Percentiles rank a stretch among this genome's conserved stretches.
phyloP scores from a whole-genome alignment of 192 early-diverging fungal genomes.

The Allomyces javanicus region DNA sequence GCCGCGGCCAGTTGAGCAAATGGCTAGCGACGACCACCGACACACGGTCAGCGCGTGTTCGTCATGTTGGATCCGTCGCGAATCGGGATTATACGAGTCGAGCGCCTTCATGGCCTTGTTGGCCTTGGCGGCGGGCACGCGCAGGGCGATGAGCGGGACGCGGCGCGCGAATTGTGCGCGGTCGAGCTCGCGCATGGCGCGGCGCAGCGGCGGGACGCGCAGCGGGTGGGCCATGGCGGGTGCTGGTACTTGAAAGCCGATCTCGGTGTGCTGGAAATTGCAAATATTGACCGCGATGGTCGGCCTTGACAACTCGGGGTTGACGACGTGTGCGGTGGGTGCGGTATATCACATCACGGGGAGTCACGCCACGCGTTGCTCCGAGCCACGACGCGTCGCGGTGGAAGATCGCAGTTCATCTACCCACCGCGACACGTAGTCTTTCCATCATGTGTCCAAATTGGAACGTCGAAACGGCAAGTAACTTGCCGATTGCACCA shows the following conservation, averaged over 20 bases:
- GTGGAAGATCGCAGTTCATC: too few relatives aligned
- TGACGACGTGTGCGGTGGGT: too few relatives aligned
- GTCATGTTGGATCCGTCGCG: not conserved
- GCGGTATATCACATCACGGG: too few relatives aligned
- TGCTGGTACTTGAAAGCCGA: not conserved
- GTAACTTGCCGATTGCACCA: too few relatives aligned
- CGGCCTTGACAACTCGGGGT: too few relatives aligned
- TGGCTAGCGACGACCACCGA: constrained; percentile 14
- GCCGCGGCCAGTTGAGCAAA: constrained; percentile 37
- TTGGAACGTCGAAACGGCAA: too few relatives aligned
- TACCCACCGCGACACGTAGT: too few relatives aligned
- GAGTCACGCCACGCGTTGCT: too few relatives aligned
- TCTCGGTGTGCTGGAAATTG: not conserved
- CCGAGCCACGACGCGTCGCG: too few relatives aligned
- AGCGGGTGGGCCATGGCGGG: not conserved
- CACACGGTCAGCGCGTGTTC: not conserved
- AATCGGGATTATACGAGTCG: constrained; percentile 13
- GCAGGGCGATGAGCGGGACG: constrained; percentile 39
- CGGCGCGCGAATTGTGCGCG: constrained; percentile 37
- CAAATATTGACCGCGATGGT: not conserved
- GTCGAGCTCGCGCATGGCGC: constrained; percentile 45
- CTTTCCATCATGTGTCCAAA: too few relatives aligned
- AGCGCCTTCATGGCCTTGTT: constrained; percentile 23
- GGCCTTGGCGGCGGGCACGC: constrained; percentile 36
- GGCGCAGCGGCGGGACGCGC: constrained; percentile 37